Evolutionary conservation across 306 rosid genomes (phyloP).

Genomic region (Cicer bijugum): DNA sequence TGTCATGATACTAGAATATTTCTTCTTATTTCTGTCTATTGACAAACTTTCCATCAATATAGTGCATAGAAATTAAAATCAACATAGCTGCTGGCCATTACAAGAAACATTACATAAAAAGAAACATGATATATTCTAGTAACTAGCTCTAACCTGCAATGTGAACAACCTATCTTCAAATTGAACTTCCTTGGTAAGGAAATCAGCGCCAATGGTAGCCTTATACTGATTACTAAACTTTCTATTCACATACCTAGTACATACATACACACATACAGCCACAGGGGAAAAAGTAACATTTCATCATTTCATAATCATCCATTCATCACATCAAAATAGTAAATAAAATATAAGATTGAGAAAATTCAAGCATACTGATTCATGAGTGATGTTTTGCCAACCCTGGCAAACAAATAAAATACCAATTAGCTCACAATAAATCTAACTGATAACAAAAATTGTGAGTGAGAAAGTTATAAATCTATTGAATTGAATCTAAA

Average conservation of each 20-base stretch:
- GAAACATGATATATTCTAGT: background rate
- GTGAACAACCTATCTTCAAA: constrained; percentile 97
- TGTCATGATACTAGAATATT: background rate
- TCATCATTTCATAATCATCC: constrained; percentile 15
- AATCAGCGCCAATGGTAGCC: constrained; percentile 99
- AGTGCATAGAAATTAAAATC: constrained; percentile 12
- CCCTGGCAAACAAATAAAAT: constrained; percentile 64
- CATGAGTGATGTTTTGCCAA: constrained; percentile 96
- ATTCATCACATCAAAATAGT: background rate
- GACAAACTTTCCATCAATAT: constrained; percentile 1
- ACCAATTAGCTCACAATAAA: constrained; percentile 31
- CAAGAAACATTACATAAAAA: background rate
- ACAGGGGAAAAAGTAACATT: background rate
- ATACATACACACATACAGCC: background rate
- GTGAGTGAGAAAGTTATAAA: background rate
- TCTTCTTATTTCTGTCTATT: constrained; percentile 16
- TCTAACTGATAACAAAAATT: background rate
- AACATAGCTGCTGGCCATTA: constrained; percentile 2
- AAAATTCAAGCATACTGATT: constrained; percentile 70
- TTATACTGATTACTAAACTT: constrained; percentile 98
- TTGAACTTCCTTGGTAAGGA: constrained; percentile 98
- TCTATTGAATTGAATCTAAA: constrained; percentile 31
- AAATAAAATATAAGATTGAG: constrained; percentile 22
- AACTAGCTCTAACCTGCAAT: constrained; percentile 67
- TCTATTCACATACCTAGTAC: constrained; percentile 85